These are phyloP conservation scores for Xylaria arbuscula DNA, from an alignment of 2,329 filamentous ascomycete species.

Conservation along the genomic window DNA sequence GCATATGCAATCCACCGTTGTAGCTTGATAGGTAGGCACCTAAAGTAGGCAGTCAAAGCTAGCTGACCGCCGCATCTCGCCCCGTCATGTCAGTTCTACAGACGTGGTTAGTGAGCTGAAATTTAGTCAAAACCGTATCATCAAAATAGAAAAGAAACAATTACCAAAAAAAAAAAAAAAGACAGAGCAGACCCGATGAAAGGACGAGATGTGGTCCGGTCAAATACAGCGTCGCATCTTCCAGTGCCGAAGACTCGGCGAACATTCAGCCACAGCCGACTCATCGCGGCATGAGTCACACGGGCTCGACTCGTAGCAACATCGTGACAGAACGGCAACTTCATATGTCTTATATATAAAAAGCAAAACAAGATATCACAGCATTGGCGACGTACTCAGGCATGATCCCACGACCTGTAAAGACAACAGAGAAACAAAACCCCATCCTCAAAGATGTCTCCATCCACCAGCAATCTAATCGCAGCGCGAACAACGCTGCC, in stretches of 20 bases:
- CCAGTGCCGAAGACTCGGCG: neutral
- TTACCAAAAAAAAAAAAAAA: neutral
- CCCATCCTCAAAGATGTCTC: conserved; percentile 15
- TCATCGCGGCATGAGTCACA: conserved; percentile 34
- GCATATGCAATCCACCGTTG: too few relatives aligned
- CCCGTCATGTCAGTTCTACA: too few relatives aligned
- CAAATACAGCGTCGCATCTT: neutral
- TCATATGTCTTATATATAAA: conserved; percentile 10
- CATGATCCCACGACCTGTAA: neutral
- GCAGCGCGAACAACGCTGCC: conserved; percentile 43
- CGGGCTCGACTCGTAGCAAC: neutral
- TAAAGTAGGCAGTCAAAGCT: too few relatives aligned
- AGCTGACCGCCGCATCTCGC: too few relatives aligned
- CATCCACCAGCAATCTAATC: conserved; percentile 1
- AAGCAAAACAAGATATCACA: neutral
- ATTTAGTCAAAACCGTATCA: too few relatives aligned
- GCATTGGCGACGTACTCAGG: neutral
- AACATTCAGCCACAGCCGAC: conserved; percentile 1
- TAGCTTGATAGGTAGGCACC: too few relatives aligned
- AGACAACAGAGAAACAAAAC: neutral
- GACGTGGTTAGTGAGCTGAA: too few relatives aligned
- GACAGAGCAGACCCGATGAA: neutral
- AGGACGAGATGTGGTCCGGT: neutral
- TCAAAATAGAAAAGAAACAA: neutral
- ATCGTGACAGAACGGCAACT: neutral